Conservation (phyloP, 192 early-diverging fungal species). For the Entrophospora sp. region DNA sequence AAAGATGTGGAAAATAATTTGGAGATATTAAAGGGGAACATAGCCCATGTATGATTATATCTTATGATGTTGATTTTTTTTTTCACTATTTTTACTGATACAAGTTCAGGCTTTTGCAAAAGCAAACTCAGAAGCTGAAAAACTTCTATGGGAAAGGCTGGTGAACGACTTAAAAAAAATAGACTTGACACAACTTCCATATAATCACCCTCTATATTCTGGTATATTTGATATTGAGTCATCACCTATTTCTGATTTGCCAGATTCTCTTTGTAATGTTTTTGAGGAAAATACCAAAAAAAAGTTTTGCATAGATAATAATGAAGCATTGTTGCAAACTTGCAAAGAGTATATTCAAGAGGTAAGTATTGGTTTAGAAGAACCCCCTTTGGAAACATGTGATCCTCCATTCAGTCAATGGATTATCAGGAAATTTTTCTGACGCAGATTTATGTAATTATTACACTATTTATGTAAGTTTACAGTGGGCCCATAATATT, state of each 20-base stretch:
- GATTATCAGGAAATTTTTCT: no score
- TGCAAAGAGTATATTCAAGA: background rate
- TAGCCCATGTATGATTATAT: background rate
- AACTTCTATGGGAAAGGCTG: background rate
- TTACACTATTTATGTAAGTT: no score
- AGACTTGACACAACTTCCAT: background rate
- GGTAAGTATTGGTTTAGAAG: background rate
- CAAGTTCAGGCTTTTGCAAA: background rate
- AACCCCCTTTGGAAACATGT: background rate
- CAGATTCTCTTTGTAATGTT: no score
- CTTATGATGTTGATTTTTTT: background rate
- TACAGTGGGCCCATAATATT: no score
- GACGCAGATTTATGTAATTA: no score
- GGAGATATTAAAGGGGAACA: background rate
- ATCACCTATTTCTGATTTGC: slow-evolving; percentile 1
- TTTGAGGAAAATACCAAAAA: no score
- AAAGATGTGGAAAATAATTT: background rate
- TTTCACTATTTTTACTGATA: background rate
- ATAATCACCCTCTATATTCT: slow-evolving; percentile 6
- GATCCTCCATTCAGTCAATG: background rate
- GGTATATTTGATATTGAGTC: slow-evolving; percentile 5
- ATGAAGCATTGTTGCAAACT: background rate
- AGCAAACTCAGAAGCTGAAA: background rate
- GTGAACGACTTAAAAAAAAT: background rate
- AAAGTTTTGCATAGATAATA: background rate